Evolutionary conservation across 2,329 filamentous ascomycete species (phyloP), one percentile per base, ranked within the genome.

Genomic region (Phyllosticta citriasiana): DNA sequence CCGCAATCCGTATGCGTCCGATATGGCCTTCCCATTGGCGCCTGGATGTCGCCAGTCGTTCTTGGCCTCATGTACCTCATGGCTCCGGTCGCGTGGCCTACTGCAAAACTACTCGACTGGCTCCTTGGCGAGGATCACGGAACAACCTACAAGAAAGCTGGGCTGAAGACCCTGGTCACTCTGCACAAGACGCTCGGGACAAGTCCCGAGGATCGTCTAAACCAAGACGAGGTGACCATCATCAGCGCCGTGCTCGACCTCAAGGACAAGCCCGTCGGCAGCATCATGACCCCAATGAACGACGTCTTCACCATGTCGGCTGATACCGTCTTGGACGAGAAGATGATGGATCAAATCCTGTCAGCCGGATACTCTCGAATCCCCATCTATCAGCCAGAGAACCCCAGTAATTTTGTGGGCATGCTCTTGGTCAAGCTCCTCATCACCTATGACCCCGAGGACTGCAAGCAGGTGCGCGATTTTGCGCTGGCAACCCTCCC

Each of bases 361-460:
- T 91, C 90, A 0, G 91, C 92, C 55, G 94, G 94, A 54, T 99
- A 97, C 74, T 97, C 94, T 12, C 83, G 94, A 63, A 97, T 99
- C 66, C 94, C 94, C 2, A 96, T 99, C 63, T 89, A 97, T 71
- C 87, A 91, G 50, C 86, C 91, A 0, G 88, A 91, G 62, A 95
- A 92, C 69, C 80, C 84, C 0, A 84, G 84, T 61, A 93, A 99
- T 72, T 99, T 97, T 74, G 88, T 97, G 30, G 94, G 94, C 65
- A 99, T 99, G 93, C 84, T 99, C 6, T 79, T 99, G 9, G 94
- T 99, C 73, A 99, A 99, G 79, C 97, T 97, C 70, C 83, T 99
- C 64, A 99, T 99, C 70, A 97, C 94, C 0, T 99, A 99, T 72
- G 94, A 99, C 66, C 94, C 94, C 0, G 94, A 99, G 73, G 94